Evolutionary conservation across 768 basidiomycete genomes (phyloP), one percentile per base, ranked within the genome.

Genomic region (Guyanaporus albipodus): DNA sequence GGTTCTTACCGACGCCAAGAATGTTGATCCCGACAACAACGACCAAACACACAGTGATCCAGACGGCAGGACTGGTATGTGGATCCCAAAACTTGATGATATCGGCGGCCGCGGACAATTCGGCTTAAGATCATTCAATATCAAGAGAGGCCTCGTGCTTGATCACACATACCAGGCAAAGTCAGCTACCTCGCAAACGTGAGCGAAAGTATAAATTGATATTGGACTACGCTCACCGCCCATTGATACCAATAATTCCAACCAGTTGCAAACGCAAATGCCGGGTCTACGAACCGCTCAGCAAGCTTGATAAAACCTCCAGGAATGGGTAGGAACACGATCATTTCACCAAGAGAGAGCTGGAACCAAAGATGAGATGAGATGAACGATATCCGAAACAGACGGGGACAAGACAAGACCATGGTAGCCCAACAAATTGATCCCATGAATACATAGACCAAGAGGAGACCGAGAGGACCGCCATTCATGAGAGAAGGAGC

Each of bases 1-100:
- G n/a, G n/a, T n/a, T n/a, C 59, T 27, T 34, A 63, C 68, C 66
- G 26, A 65, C 65, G 1, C 69, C 71, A 10, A 70, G 55, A 19
- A 62, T 33, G 44, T 76, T 75, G 45, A 75, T 75, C 38, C 53
- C 49, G 24, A 77, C 46, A 21, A 78, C 73, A 27, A 80, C 70
- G 21, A 72, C 54, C 8, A 78, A 53, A 53, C 72, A 77, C 33
- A 80, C 67, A 3, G 70, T 67, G 49, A 80, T 75, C 74, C 75
- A 82, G 5, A 67, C 68, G 0, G 74, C 75, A 35, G 73, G 68
- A 48, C 63, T 73, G 36, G 70, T 53, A 15, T 56, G 44, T 3
- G 48, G 43, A 44, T 66, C 64, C 73, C 73, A 76, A 53, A 67
- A 78, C 45, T 68, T 55, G 50, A 80, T 73, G 26, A 80, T 57